These are phyloP conservation scores for Solanum neorickii DNA, from an alignment of 257 asterid genomes.

Conservation along the genomic window DNA sequence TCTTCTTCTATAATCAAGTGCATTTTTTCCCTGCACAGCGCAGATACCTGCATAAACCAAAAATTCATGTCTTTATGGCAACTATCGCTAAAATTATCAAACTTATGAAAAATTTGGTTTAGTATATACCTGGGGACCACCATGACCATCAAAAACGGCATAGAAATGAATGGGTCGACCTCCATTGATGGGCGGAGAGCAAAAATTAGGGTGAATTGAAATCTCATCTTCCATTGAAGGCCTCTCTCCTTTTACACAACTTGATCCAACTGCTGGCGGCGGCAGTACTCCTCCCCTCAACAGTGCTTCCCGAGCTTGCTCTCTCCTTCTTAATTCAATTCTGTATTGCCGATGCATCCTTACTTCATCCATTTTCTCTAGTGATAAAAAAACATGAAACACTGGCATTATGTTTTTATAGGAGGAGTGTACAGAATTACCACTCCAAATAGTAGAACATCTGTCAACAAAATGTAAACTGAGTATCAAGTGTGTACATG, in stretches of 20 bases:
- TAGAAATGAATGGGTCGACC: not conserved
- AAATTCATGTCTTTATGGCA: not conserved
- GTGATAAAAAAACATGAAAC: not conserved
- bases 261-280: not conserved
- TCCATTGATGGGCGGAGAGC: not conserved
- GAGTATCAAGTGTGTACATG: not conserved
- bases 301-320: not conserved
- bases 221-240: constrained; percentile 7
- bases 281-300: not conserved
- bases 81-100: not conserved
- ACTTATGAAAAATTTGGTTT: not conserved
- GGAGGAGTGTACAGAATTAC: not conserved
- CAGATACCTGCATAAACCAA: not conserved
- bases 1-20: constrained; percentile 3
- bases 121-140: not conserved
- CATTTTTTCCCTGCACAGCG: not conserved
- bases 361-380: not conserved
- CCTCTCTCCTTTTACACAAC: not conserved
- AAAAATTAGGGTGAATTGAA: not conserved
- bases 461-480: not conserved
- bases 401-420: not conserved
- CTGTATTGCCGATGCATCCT: not conserved
- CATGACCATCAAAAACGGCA: constrained; percentile 17
- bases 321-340: not conserved
- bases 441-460: not conserved